phyloP scores from a whole-genome alignment of 768 basidiomycete genomes.

The Thelephora aurantiotincta region DNA sequence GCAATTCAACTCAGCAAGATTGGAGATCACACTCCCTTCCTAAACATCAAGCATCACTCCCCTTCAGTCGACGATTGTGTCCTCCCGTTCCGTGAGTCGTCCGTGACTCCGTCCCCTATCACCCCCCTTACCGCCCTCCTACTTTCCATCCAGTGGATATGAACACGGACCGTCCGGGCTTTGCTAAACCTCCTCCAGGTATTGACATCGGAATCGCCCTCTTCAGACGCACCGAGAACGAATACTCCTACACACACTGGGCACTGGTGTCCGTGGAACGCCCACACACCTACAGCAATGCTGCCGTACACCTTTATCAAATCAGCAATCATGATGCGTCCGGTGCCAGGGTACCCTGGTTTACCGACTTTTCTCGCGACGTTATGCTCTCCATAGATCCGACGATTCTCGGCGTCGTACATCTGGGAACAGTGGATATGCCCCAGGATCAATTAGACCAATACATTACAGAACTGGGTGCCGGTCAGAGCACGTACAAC shows the following conservation, averaged over 20 bases:
- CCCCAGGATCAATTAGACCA: background rate
- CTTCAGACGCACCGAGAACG: background rate
- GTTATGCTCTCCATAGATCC: background rate
- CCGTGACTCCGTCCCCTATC: too few relatives aligned
- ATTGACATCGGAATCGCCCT: background rate
- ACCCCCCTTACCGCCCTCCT: too few relatives aligned
- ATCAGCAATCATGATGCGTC: background rate
- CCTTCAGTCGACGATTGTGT: too few relatives aligned
- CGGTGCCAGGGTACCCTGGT: background rate
- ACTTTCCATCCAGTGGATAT: too few relatives aligned
- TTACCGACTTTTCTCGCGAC: background rate
- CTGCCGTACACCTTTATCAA: background rate
- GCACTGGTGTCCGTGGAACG: background rate
- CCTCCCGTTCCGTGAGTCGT: too few relatives aligned
- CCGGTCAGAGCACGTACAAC: background rate
- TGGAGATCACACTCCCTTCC: too few relatives aligned
- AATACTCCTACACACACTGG: background rate
- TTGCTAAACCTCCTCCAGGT: too few relatives aligned
- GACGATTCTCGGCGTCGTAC: background rate
- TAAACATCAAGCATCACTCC: too few relatives aligned
- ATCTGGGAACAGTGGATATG: background rate
- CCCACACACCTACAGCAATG: background rate
- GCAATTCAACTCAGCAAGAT: too few relatives aligned
- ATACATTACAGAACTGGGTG: background rate
- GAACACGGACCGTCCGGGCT: too few relatives aligned